Conservation (phyloP, 495 filamentous ascomycete species). For the Trichoderma erinaceum region DNA sequence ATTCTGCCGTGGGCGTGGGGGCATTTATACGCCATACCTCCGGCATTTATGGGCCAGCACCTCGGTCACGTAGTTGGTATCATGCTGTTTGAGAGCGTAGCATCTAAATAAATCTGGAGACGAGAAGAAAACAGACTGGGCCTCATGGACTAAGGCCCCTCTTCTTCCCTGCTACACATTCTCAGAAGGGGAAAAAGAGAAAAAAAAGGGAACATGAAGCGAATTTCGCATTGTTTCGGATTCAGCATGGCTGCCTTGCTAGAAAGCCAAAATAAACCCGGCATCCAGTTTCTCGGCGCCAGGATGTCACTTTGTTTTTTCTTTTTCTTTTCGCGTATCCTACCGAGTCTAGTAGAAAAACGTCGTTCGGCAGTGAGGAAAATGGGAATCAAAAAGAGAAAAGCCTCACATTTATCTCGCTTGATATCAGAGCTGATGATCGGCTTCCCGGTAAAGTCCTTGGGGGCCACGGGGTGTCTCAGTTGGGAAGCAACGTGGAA, state of each 20-base stretch:
- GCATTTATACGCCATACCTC: too few species aligned
- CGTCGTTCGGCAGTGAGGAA: too few species aligned
- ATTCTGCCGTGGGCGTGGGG: too few species aligned
- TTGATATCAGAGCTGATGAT: conserved; percentile 1
- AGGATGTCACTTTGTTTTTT: background rate
- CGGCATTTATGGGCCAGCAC: too few species aligned
- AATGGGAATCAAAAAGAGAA: background rate
- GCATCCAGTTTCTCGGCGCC: background rate
- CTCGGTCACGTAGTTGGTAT: too few species aligned
- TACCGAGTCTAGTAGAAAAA: background rate
- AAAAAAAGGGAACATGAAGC: conserved; percentile 1
- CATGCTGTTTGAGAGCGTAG: too few species aligned
- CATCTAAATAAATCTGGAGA: too few species aligned
- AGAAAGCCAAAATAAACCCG: background rate
- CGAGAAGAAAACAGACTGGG: too few species aligned
- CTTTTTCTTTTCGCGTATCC: background rate
- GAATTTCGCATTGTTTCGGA: conserved; percentile 3
- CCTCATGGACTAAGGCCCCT: background rate
- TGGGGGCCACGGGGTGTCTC: background rate
- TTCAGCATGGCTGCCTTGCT: conserved; percentile 5
- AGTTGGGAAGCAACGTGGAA: background rate
- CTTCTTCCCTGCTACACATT: background rate
- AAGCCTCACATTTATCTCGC: background rate
- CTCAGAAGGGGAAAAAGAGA: background rate
- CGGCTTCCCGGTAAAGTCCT: background rate